phyloP scores from a whole-genome alignment of 1,284 basidiomycete species.

The Marasmius sp. region DNA sequence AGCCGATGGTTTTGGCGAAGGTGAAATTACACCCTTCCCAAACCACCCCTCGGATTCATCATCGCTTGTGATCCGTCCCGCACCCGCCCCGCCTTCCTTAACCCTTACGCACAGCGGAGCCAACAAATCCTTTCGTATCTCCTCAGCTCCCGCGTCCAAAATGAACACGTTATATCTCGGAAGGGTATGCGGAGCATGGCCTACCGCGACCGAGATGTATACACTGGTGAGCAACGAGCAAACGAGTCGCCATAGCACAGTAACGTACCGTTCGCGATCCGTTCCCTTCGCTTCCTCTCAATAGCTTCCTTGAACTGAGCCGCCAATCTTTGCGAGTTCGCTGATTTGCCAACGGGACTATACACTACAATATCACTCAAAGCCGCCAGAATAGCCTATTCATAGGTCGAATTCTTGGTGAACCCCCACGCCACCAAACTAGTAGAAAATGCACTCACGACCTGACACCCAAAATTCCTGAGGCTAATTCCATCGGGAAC shows the following conservation, averaged over 20 bases:
- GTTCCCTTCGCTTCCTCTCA: conserved; percentile 31
- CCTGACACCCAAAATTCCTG: conserved; percentile 82
- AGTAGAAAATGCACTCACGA: conserved; percentile 49
- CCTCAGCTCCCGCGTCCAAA: conserved; percentile 60
- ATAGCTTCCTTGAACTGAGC: conserved; percentile 59
- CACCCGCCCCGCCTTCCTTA: conserved; percentile 31
- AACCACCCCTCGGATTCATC: not conserved
- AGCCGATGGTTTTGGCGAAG: not conserved
- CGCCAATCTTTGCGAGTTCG: conserved; percentile 57
- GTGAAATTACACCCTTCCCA: not conserved
- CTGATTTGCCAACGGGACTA: conserved; percentile 50
- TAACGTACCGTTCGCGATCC: not conserved
- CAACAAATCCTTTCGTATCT: conserved; percentile 40
- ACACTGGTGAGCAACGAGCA: not conserved
- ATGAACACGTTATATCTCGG: conserved; percentile 87
- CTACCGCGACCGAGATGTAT: not conserved
- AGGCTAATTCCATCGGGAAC: conserved; percentile 76
- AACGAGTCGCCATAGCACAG: not conserved
- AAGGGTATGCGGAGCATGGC: conserved; percentile 28
- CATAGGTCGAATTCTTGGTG: not conserved
- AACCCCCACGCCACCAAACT: conserved; percentile 5
- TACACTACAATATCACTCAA: conserved; percentile 90
- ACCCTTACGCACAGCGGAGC: conserved; percentile 51
- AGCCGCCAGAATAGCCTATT: conserved; percentile 76
- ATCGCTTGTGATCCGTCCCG: conserved; percentile 23